Evolutionary conservation across 1,284 basidiomycete genomes (phyloP).

Genomic region (Porodaedalea pini): DNA sequence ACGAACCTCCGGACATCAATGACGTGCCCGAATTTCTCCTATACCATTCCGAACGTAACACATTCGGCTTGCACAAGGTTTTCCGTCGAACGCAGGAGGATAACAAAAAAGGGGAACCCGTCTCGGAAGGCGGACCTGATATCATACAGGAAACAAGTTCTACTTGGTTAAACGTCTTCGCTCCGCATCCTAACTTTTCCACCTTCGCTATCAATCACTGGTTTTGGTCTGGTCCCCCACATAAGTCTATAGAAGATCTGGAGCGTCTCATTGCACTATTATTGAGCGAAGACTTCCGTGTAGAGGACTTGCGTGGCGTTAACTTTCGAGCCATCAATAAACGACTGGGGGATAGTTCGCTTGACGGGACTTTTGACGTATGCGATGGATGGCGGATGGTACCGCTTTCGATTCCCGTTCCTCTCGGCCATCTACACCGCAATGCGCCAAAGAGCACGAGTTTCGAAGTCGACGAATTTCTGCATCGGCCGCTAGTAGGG

Average conservation of each 20-base stretch:
- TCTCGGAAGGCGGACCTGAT: not conserved
- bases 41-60: not conserved
- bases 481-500: slow-evolving; percentile 11
- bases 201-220: not conserved
- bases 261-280: not conserved
- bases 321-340: not conserved
- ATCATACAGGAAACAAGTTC: too few relatives aligned
- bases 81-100: too few relatives aligned
- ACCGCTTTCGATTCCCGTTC: not conserved
- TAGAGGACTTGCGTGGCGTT: not conserved
- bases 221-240: not conserved
- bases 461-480: not conserved
- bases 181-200: not conserved
- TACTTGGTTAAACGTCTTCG: too few relatives aligned
- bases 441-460: not conserved
- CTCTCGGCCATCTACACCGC: not conserved
- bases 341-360: not conserved
- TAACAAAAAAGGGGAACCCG: not conserved
- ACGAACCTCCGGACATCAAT: not conserved
- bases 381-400: slow-evolving; percentile 4
- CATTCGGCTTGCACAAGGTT: not conserved
- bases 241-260: not conserved
- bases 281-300: not conserved
- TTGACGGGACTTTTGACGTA: too few relatives aligned
- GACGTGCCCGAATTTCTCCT: not conserved